These are phyloP conservation scores for Penicillium sp. DNA, from an alignment of 2,329 filamentous ascomycete species.

Conservation along the genomic window DNA sequence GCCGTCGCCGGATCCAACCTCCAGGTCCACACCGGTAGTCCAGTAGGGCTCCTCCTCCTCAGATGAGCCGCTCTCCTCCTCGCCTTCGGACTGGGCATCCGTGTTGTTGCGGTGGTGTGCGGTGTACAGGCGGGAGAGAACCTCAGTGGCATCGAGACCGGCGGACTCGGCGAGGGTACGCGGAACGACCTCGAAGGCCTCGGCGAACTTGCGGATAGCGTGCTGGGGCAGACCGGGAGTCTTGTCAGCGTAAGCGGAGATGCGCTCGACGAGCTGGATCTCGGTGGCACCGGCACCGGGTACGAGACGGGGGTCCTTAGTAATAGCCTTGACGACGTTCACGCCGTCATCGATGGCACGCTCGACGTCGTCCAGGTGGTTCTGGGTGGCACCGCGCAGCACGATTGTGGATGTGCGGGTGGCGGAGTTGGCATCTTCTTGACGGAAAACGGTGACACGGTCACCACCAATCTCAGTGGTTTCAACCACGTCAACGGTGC, in stretches of 20 bases:
- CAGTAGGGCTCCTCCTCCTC: constrained; percentile 77
- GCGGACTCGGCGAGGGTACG: constrained; percentile 93
- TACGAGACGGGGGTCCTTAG: constrained; percentile 86
- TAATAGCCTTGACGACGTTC: constrained; percentile 98
- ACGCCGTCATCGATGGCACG: constrained; percentile 97
- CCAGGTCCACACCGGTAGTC: constrained; percentile 91
- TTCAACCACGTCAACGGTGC: constrained; percentile 90
- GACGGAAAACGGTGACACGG: constrained; percentile 96
- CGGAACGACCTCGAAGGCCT: constrained; percentile 96
- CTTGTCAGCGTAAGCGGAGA: constrained; percentile 88
- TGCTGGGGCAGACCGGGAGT: constrained; percentile 93
- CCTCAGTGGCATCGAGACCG: constrained; percentile 95
- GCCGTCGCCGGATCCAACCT: constrained; percentile 80
- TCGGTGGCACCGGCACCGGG: constrained; percentile 94
- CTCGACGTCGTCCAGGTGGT: constrained; percentile 96
- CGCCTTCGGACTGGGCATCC: constrained; percentile 32
- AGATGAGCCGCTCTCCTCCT: constrained; percentile 40
- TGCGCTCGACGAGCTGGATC: constrained; percentile 88
- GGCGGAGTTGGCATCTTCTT: constrained; percentile 77
- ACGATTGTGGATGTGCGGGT: constrained; percentile 95
- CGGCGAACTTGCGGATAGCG: constrained; percentile 94
- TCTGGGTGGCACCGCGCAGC: constrained; percentile 92
- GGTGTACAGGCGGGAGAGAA: constrained; percentile 88
- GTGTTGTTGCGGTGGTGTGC: constrained; percentile 69
- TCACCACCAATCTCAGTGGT: constrained; percentile 97